Evolutionary conservation across 1,139 yeast genomes (phyloP).

Genomic region (Casaregolazyma suthepensis): DNA sequence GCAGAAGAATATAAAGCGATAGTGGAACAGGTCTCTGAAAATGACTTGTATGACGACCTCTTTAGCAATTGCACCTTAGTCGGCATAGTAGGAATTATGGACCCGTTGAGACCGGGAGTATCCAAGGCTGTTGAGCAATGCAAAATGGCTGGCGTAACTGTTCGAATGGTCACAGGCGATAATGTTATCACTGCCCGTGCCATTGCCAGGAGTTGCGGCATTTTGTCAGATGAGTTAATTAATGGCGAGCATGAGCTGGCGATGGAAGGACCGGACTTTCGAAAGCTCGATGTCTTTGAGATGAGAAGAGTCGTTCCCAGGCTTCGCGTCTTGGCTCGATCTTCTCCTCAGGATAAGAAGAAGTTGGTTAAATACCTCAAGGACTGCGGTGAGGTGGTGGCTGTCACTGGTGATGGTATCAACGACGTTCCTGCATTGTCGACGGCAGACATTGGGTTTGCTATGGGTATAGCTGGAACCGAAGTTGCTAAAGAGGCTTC

Average conservation of each 20-base stretch:
- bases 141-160: conserved; percentile 84
- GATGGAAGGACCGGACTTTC: conserved; percentile 90
- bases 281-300: conserved; percentile 57
- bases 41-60: conserved; percentile 20
- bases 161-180: conserved; percentile 98
- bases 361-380: conserved; percentile 78
- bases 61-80: conserved; percentile 34
- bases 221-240: conserved; percentile 43
- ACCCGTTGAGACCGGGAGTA: conserved; percentile 91
- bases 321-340: conserved; percentile 81
- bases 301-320: conserved; percentile 58
- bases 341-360: conserved; percentile 93
- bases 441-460: conserved; percentile 78
- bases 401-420: conserved; percentile 97
- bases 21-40: conserved; percentile 41
- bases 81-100: conserved; percentile 84
- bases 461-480: conserved; percentile 80
- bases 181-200: conserved; percentile 86
- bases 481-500: conserved; percentile 81
- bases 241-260: conserved; percentile 48
- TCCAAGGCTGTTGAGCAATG: conserved; percentile 80
- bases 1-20: conserved; percentile 44
- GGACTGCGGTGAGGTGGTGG: conserved; percentile 84
- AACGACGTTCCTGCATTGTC: conserved; percentile 79
- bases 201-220: conserved; percentile 81